These are phyloP conservation scores for Penicillium argentinense DNA, from an alignment of 495 filamentous ascomycete genomes.

Conservation along the genomic window DNA sequence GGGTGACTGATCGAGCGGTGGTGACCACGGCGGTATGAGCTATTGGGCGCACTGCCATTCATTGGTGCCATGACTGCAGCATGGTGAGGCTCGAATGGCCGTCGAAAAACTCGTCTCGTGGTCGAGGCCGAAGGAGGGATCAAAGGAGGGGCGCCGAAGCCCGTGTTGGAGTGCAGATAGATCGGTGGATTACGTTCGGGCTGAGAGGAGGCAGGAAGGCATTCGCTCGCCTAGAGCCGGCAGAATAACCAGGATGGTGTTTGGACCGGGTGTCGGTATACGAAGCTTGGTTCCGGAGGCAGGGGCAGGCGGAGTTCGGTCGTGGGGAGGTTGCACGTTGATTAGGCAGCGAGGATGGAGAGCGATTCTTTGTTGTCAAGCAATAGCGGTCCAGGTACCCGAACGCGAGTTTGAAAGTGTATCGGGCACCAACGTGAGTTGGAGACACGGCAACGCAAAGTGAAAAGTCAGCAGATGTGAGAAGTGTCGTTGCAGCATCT, in stretches of 20 bases:
- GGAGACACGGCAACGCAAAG: background rate
- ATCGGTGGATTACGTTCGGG: slow-evolving; percentile 35
- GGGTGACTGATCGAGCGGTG: slow-evolving; percentile 75
- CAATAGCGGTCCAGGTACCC: too few relatives aligned
- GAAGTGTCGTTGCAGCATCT: slow-evolving; percentile 15
- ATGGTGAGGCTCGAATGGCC: slow-evolving; percentile 31
- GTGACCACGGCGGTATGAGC: slow-evolving; percentile 47
- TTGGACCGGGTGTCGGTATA: slow-evolving; percentile 2
- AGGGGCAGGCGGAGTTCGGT: slow-evolving; percentile 17
- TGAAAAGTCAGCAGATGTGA: slow-evolving; percentile 5
- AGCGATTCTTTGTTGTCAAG: slow-evolving; percentile 3
- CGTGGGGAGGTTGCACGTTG: slow-evolving; percentile 17
- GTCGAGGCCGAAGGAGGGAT: slow-evolving; percentile 14
- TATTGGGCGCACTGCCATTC: slow-evolving; percentile 18
- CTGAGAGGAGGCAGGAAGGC: slow-evolving; percentile 44
- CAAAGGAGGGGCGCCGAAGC: slow-evolving; percentile 19
- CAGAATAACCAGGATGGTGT: slow-evolving; percentile 1
- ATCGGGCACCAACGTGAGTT: background rate
- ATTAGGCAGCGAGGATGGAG: background rate
- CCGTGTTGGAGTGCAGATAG: slow-evolving; percentile 28
- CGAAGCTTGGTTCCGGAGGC: slow-evolving; percentile 14
- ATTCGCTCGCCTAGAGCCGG: slow-evolving; percentile 17
- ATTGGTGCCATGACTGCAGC: slow-evolving; percentile 26
- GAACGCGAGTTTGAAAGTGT: too few relatives aligned
- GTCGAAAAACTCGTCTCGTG: slow-evolving; percentile 18